phyloP scores from a whole-genome alignment of 2,329 filamentous ascomycete genomes.

The Penicillium capsulatum region DNA sequence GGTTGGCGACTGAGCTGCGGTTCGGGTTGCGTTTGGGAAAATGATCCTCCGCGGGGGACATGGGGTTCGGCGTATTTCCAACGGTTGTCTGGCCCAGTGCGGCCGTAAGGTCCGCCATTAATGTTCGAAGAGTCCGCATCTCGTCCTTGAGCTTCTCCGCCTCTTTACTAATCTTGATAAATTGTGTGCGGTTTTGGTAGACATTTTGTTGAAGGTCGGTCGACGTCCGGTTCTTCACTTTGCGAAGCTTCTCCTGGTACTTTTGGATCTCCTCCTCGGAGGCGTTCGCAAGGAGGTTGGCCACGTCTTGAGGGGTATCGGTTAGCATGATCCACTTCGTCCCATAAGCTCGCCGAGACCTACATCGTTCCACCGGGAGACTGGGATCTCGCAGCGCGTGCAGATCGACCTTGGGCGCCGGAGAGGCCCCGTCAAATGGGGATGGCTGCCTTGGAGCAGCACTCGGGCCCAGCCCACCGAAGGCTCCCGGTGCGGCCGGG shows the following conservation, averaged over 20 bases:
- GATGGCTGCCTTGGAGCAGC: slow-evolving; percentile 41
- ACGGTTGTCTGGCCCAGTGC: slow-evolving; percentile 51
- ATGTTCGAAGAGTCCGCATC: slow-evolving; percentile 82
- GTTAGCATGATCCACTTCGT: slow-evolving; percentile 17
- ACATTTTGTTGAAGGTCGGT: slow-evolving; percentile 90
- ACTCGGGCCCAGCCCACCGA: slow-evolving; percentile 47
- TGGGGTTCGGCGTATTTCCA: slow-evolving; percentile 52
- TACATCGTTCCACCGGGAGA: slow-evolving; percentile 74
- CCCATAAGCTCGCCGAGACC: slow-evolving; percentile 24
- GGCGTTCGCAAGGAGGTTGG: slow-evolving; percentile 72
- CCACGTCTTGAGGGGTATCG: slow-evolving; percentile 34
- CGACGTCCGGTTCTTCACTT: slow-evolving; percentile 72
- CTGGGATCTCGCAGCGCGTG: slow-evolving; percentile 75
- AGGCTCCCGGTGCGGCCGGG: slow-evolving; percentile 56
- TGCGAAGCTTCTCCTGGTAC: slow-evolving; percentile 71
- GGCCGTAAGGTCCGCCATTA: slow-evolving; percentile 88
- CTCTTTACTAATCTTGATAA: slow-evolving; percentile 99
- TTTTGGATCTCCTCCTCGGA: slow-evolving; percentile 81
- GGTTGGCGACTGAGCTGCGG: slow-evolving; percentile 78
- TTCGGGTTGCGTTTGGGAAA: slow-evolving; percentile 61
- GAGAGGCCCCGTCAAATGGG: slow-evolving; percentile 54
- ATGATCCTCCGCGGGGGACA: slow-evolving; percentile 50
- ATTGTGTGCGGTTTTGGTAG: slow-evolving; percentile 94
- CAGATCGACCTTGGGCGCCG: slow-evolving; percentile 64
- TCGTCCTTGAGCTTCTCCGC: slow-evolving; percentile 95